phyloP scores from a whole-genome alignment of 805 yeast species.

The Cyberlindnera saturnus region DNA sequence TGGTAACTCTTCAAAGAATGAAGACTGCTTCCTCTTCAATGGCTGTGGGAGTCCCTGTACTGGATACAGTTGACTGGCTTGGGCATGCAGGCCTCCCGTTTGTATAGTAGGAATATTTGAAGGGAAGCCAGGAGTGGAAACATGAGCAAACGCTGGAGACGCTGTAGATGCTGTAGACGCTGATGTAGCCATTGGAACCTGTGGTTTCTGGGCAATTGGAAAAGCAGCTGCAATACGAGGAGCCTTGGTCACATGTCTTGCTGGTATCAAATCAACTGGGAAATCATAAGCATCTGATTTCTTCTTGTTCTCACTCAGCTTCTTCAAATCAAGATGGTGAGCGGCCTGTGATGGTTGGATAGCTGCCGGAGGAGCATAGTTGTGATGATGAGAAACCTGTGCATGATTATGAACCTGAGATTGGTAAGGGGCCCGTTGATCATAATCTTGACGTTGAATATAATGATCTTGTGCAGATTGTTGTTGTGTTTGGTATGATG shows the following conservation, averaged over 20 bases:
- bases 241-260: constrained; percentile 12
- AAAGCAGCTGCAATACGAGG: background rate
- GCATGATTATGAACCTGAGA: constrained; percentile 3
- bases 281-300: constrained; percentile 77
- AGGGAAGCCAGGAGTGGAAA: too few relatives aligned
- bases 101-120: background rate
- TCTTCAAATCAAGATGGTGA: constrained; percentile 22
- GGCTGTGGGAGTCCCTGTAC: constrained; percentile 1
- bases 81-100: background rate
- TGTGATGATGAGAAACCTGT: background rate
- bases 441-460: background rate
- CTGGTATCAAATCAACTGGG: constrained; percentile 49
- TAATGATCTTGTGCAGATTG: background rate
- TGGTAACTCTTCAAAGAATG: constrained; percentile 60
- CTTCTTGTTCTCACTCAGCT: constrained; percentile 42
- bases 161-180: background rate
- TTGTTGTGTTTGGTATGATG: background rate
- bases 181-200: background rate
- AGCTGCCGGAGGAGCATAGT: background rate
- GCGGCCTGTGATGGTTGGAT: constrained; percentile 7
- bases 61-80: background rate
- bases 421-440: background rate
- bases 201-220: background rate
- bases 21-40: constrained; percentile 27
- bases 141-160: background rate